Evolutionary conservation across 768 basidiomycete genomes (phyloP).

Genomic region (Calocybe indica): DNA sequence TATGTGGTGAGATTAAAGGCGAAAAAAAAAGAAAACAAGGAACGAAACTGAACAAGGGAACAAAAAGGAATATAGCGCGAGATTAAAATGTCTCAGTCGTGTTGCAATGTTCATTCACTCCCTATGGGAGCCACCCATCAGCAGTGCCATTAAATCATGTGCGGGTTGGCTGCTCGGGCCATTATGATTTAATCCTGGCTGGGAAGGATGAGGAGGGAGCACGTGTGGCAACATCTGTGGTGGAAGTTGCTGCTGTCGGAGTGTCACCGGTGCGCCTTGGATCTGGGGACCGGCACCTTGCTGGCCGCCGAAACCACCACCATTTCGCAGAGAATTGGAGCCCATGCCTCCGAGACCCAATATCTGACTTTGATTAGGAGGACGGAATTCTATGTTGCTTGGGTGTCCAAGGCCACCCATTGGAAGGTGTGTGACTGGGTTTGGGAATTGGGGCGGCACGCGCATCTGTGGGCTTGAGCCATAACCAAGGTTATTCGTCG

Average conservation of each 20-base stretch:
- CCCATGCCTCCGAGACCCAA: conserved; percentile 40
- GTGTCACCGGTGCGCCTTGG: conserved; percentile 35
- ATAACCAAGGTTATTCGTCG: conserved; percentile 38
- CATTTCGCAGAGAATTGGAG: conserved; percentile 6
- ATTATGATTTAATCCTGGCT: too few relatives aligned
- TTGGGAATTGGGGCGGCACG: conserved; percentile 48
- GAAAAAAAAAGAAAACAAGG: conserved; percentile 3
- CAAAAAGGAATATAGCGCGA: background rate
- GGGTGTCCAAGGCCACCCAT: conserved; percentile 50
- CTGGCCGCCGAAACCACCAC: conserved; percentile 43
- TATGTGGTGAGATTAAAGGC: background rate
- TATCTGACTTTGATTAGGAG: conserved; percentile 44
- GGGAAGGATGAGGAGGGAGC: conserved; percentile 39
- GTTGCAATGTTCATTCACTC: conserved; percentile 39
- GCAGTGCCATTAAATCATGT: conserved; percentile 78
- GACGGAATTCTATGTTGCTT: conserved; percentile 48
- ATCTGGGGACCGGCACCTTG: conserved; percentile 37
- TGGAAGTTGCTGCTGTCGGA: conserved; percentile 52
- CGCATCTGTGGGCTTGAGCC: conserved; percentile 45
- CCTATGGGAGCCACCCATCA: conserved; percentile 69
- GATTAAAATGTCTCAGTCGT: background rate
- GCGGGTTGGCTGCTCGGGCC: conserved; percentile 45
- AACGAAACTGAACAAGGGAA: conserved; percentile 3
- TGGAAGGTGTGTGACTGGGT: conserved; percentile 36
- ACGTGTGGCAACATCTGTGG: conserved; percentile 46